Conservation (phyloP, 164 flowering plant genomes). For the Liriodendron chinense region DNA sequence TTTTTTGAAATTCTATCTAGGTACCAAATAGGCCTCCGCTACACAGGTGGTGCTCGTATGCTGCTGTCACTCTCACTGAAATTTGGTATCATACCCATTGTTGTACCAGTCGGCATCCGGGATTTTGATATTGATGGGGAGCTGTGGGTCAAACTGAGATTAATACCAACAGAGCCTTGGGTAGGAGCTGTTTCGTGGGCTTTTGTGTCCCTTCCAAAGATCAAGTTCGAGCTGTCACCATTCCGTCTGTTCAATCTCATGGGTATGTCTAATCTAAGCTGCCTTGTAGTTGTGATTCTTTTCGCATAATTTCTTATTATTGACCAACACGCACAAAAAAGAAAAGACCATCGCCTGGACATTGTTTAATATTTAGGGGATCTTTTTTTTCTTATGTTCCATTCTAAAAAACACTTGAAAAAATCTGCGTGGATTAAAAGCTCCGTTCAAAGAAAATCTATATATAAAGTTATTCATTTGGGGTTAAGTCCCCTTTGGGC, state of each 20-base stretch:
- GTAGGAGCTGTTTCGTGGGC: constrained; percentile 96
- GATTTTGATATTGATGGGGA: constrained; percentile 98
- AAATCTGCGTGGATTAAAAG: too few species aligned
- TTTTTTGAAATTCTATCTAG: constrained; percentile 28
- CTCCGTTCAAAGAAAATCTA: too few species aligned
- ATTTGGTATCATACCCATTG: constrained; percentile 73
- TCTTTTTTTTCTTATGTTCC: too few species aligned
- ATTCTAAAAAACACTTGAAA: too few species aligned
- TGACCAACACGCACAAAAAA: not conserved
- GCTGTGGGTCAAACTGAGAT: constrained; percentile 92
- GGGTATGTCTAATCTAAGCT: constrained; percentile 48
- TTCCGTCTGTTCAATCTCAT: constrained; percentile 93
- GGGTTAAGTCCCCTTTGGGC: too few species aligned
- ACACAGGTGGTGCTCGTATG: constrained; percentile 95
- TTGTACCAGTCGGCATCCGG: constrained; percentile 80
- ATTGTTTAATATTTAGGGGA: too few species aligned
- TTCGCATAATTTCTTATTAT: not conserved
- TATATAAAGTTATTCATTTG: too few species aligned
- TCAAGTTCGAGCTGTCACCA: constrained; percentile 84
- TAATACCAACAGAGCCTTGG: constrained; percentile 94
- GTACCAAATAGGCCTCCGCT: constrained; percentile 94
- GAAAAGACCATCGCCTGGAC: not conserved
- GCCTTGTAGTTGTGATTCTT: not conserved
- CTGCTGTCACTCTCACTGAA: constrained; percentile 76
- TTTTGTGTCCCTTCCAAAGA: constrained; percentile 94